These are phyloP conservation scores for Picea abies DNA, from an alignment of 83 land plant species.

Conservation along the genomic window DNA sequence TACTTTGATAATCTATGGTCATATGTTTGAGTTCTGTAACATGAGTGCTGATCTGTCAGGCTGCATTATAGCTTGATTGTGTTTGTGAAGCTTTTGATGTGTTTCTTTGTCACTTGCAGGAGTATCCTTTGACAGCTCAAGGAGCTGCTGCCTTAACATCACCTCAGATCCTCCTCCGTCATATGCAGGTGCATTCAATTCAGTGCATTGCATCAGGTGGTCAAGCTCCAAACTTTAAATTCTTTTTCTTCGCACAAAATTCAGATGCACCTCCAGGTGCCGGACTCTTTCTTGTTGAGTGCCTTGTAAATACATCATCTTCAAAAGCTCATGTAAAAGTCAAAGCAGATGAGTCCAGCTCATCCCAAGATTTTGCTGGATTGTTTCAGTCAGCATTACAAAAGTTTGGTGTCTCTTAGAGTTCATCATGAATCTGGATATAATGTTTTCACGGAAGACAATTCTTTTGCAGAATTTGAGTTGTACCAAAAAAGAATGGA, in stretches of 20 bases:
- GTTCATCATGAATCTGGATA: too few relatives aligned
- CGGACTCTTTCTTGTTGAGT: constrained; percentile 83
- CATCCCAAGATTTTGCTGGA: constrained; percentile 52
- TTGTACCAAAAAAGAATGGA: too few relatives aligned
- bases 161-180: constrained; percentile 81
- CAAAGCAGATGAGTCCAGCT: constrained; percentile 80
- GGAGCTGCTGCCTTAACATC: constrained; percentile 61
- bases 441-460: too few relatives aligned
- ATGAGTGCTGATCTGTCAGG: neutral
- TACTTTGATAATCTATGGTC: constrained; percentile 1
- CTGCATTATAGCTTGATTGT: neutral
- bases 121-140: constrained; percentile 59
- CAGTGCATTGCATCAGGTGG: constrained; percentile 99
- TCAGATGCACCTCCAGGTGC: constrained; percentile 48
- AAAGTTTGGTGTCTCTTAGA: constrained; percentile 38
- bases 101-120: constrained; percentile 51
- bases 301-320: constrained; percentile 78
- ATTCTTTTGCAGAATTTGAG: too few relatives aligned
- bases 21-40: neutral
- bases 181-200: constrained; percentile 87
- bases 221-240: constrained; percentile 89
- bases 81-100: constrained; percentile 7
- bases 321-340: constrained; percentile 77
- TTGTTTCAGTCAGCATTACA: constrained; percentile 77
- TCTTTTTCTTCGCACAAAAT: constrained; percentile 97